Conservation (phyloP, 345 rosid genomes). For the Populus davidiana region DNA sequence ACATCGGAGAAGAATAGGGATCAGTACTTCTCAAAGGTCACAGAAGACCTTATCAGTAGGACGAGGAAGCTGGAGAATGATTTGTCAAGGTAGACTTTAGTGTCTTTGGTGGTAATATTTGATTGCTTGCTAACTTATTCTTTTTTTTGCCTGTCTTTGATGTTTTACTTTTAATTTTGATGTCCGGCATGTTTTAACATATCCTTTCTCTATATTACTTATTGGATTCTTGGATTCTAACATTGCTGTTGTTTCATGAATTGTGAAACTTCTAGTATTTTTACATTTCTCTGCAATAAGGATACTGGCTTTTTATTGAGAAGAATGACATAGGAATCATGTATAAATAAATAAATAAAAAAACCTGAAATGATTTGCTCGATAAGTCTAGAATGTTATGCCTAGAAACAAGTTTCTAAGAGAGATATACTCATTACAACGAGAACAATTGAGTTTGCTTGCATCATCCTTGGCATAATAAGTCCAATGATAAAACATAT, state of each 20-base stretch:
- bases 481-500: neutral
- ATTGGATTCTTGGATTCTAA: neutral
- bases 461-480: neutral
- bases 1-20: conserved; percentile 38
- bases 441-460: neutral
- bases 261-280: neutral
- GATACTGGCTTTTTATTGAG: neutral
- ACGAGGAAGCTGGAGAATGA: conserved; percentile 54
- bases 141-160: neutral
- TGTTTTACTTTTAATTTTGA: neutral
- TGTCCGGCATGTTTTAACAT: neutral
- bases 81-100: conserved; percentile 48
- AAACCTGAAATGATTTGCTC: neutral
- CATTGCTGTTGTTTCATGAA: neutral
- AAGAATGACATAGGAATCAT: neutral
- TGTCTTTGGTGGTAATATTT: neutral
- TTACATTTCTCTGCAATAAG: neutral
- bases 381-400: neutral
- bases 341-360: neutral
- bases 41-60: conserved; percentile 53
- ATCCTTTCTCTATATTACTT: neutral
- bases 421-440: neutral
- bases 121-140: neutral
- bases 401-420: neutral
- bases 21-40: conserved; percentile 45